Conservation (phyloP, 2,329 filamentous ascomycete species). For the Dactylellina leptospora region DNA sequence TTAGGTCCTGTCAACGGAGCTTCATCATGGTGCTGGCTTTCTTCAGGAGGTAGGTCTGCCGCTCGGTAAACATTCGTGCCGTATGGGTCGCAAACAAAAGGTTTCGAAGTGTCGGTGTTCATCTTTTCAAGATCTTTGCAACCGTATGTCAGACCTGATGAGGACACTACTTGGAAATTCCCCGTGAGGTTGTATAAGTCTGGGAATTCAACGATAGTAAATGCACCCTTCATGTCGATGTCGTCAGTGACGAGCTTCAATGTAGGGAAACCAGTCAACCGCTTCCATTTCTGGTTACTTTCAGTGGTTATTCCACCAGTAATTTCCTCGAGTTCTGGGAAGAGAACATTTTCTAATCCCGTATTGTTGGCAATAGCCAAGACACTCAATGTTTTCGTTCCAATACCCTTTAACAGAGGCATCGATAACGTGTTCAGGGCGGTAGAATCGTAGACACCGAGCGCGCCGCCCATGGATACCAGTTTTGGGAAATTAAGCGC, state of each 20-base stretch:
- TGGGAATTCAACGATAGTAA: constrained; percentile 38
- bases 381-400: constrained; percentile 38
- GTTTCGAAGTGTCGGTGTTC: constrained; percentile 48
- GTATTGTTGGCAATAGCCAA: constrained; percentile 47
- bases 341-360: constrained; percentile 20
- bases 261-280: constrained; percentile 43
- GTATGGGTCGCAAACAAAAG: constrained; percentile 45
- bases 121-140: constrained; percentile 38
- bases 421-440: constrained; percentile 16
- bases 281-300: constrained; percentile 37
- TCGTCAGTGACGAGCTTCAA: constrained; percentile 37
- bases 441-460: constrained; percentile 44
- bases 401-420: constrained; percentile 34
- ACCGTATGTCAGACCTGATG: constrained; percentile 17
- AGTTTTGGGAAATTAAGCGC: constrained; percentile 24
- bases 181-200: constrained; percentile 46
- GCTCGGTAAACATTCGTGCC: constrained; percentile 38
- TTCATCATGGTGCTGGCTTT: constrained; percentile 4
- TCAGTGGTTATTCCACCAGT: constrained; percentile 40
- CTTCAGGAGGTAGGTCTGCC: constrained; percentile 15
- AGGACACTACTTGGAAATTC: constrained; percentile 31
- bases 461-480: constrained; percentile 31
- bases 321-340: constrained; percentile 33
- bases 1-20: constrained; percentile 35
- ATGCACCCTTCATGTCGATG: constrained; percentile 36